Evolutionary conservation across 202 grass and related monocot genomes (phyloP).

Genomic region (Saccharum hybrid): DNA sequence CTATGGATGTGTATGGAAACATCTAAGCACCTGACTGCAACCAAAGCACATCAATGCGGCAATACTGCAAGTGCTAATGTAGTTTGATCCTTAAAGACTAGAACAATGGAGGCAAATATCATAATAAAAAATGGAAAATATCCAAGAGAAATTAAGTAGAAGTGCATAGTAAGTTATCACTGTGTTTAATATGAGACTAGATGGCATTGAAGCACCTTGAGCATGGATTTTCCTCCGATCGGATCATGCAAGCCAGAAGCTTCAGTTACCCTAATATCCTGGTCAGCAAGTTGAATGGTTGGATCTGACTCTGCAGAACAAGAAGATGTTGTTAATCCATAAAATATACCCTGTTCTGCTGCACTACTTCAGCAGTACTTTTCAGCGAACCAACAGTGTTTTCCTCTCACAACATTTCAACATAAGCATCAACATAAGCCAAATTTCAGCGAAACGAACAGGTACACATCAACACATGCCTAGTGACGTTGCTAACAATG

Average conservation of each 20-base stretch:
- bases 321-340: slow-evolving; percentile 32
- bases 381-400: no score
- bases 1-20: slow-evolving; percentile 3
- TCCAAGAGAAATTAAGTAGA: not conserved
- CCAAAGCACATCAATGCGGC: not conserved
- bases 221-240: slow-evolving; percentile 47
- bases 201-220: slow-evolving; percentile 49
- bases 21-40: not conserved
- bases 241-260: slow-evolving; percentile 47
- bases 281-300: slow-evolving; percentile 44
- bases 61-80: slow-evolving; percentile 21
- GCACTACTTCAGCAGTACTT: no score
- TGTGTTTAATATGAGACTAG: slow-evolving; percentile 17
- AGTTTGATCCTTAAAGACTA: not conserved
- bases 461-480: not conserved
- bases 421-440: no score
- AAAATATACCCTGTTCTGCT: not conserved
- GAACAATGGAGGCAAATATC: slow-evolving; percentile 14
- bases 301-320: slow-evolving; percentile 38
- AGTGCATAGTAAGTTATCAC: slow-evolving; percentile 1
- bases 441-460: no score
- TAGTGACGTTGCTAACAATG: slow-evolving; percentile 21
- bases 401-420: no score
- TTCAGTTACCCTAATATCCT: slow-evolving; percentile 49
- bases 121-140: slow-evolving; percentile 18